Percentiles rank a stretch among this genome's conserved stretches.
phyloP scores from a whole-genome alignment of 2,329 filamentous ascomycete species.

The Fusarium oxysporum region DNA sequence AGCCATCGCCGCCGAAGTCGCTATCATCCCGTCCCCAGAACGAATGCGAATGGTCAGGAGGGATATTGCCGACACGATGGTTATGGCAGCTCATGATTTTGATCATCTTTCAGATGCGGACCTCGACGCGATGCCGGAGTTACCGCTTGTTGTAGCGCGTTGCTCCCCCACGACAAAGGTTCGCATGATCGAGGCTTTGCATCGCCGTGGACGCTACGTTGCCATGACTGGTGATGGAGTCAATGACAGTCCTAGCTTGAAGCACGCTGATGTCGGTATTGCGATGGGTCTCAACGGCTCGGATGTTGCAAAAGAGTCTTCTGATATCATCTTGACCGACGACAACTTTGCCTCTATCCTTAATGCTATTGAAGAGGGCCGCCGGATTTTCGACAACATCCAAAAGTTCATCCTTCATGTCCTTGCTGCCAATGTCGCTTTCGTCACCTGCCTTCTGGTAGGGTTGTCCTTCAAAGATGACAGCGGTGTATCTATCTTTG shows the following conservation, averaged over 20 bases:
- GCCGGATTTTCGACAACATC: slow-evolving; percentile 77
- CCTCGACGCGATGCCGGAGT: slow-evolving; percentile 69
- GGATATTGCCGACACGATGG: slow-evolving; percentile 66
- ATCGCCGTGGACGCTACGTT: slow-evolving; percentile 70
- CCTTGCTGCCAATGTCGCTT: slow-evolving; percentile 74
- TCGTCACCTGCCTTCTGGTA: slow-evolving; percentile 73
- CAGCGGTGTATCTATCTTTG: slow-evolving; percentile 73
- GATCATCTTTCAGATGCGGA: slow-evolving; percentile 71
- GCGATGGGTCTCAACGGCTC: slow-evolving; percentile 74
- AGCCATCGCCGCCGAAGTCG: slow-evolving; percentile 70
- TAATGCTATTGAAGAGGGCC: slow-evolving; percentile 70
- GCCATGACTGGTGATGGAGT: slow-evolving; percentile 80
- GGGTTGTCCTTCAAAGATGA: slow-evolving; percentile 76
- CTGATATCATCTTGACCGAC: slow-evolving; percentile 74
- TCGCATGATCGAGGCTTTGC: slow-evolving; percentile 79
- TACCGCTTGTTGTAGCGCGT: slow-evolving; percentile 76
- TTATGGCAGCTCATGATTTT: slow-evolving; percentile 73
- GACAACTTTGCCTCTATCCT: slow-evolving; percentile 69
- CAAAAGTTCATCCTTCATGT: slow-evolving; percentile 77
- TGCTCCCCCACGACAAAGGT: slow-evolving; percentile 79
- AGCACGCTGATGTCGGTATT: slow-evolving; percentile 75
- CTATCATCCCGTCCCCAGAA: slow-evolving; percentile 64
- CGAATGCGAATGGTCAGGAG: slow-evolving; percentile 54
- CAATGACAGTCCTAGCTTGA: slow-evolving; percentile 75
- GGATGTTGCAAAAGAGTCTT: slow-evolving; percentile 76